Percentiles rank a stretch among this genome's conserved stretches.
phyloP scores from a whole-genome alignment of 192 early-diverging fungal species.

The Backusella morwellensis region DNA sequence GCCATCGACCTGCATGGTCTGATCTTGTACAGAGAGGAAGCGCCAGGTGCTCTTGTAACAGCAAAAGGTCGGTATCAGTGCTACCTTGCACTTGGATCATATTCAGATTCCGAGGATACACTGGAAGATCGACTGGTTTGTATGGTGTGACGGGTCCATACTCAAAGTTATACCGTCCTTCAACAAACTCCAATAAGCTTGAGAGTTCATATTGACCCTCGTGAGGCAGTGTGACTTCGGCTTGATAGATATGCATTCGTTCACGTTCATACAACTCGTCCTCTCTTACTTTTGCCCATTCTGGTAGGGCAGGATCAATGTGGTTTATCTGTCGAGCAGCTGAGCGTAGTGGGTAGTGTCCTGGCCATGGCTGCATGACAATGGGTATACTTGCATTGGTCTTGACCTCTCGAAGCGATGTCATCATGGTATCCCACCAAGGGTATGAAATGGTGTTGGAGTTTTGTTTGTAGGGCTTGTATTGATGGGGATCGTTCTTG shows the following conservation, averaged over 20 bases:
- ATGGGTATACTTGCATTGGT: constrained; percentile 20
- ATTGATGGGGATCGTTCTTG: not conserved
- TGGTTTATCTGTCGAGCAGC: not conserved
- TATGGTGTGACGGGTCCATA: constrained; percentile 32
- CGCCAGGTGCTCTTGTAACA: constrained; percentile 33
- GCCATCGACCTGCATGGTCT: constrained; percentile 44
- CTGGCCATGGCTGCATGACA: constrained; percentile 21
- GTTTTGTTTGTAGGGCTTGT: constrained; percentile 13
- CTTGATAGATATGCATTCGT: constrained; percentile 48
- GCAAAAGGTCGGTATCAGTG: not conserved
- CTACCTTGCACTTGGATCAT: not conserved
- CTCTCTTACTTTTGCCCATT: constrained; percentile 6
- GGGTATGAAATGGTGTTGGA: not conserved
- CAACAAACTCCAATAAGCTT: constrained; percentile 41
- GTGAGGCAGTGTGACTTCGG: constrained; percentile 41
- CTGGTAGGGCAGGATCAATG: not conserved
- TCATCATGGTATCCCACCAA: constrained; percentile 30
- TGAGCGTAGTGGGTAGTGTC: not conserved
- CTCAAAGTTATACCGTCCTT: constrained; percentile 51
- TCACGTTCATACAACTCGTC: constrained; percentile 15
- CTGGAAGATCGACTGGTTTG: constrained; percentile 28
- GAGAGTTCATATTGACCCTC: constrained; percentile 34
- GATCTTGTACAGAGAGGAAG: constrained; percentile 42
- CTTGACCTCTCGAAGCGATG: not conserved
- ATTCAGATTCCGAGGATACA: constrained; percentile 13